Conservation (phyloP, 148 eudicot species). For the Vaccinium corymbosum region DNA sequence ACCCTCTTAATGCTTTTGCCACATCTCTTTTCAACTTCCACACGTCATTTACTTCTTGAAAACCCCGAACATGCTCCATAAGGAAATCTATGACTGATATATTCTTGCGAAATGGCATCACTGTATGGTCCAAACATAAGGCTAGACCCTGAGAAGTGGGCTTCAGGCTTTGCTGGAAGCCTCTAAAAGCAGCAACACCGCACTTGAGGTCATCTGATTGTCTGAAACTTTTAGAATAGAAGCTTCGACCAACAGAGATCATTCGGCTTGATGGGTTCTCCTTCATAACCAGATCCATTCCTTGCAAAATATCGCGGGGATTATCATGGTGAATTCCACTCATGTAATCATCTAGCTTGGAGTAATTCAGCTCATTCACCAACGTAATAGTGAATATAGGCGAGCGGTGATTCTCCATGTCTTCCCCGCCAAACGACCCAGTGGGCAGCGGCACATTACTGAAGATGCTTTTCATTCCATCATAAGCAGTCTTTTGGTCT, state of each 20-base stretch:
- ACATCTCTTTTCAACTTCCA: constrained; percentile 18
- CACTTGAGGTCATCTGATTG: not conserved
- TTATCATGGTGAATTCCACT: not conserved
- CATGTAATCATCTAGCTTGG: constrained; percentile 43
- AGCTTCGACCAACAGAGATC: constrained; percentile 7
- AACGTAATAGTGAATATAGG: constrained; percentile 32
- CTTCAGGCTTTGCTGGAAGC: not conserved
- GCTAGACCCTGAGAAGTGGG: constrained; percentile 29
- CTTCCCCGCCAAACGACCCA: constrained; percentile 42
- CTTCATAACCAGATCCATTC: constrained; percentile 8
- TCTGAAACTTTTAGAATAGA: constrained; percentile 1
- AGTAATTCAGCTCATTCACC: constrained; percentile 42
- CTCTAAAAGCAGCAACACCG: constrained; percentile 1
- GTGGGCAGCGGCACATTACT: constrained; percentile 31
- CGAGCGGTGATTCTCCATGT: constrained; percentile 12
- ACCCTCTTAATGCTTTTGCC: constrained; percentile 28
- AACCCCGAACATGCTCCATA: constrained; percentile 26
- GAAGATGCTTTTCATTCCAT: constrained; percentile 37
- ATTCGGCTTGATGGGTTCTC: not conserved
- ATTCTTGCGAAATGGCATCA: constrained; percentile 41
- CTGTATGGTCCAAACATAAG: constrained; percentile 56
- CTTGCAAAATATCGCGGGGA: not conserved
- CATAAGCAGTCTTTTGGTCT: constrained; percentile 42
- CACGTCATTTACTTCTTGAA: constrained; percentile 19
- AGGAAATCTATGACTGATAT: constrained; percentile 48